These are phyloP conservation scores for Zychaea mexicana DNA, from an alignment of 371 early-diverging fungal genomes.

Conservation along the genomic window DNA sequence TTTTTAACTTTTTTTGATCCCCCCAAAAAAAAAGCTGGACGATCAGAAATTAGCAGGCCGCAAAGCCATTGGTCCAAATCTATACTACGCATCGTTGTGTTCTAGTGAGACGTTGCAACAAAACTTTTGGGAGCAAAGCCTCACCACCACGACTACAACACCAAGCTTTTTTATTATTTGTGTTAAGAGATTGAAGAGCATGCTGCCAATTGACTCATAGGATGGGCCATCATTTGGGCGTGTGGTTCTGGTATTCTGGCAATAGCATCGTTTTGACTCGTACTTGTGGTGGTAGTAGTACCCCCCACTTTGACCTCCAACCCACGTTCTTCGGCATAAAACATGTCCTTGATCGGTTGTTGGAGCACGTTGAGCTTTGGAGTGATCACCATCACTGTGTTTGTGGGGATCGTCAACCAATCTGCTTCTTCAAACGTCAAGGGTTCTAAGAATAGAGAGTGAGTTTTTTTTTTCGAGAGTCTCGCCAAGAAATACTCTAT, in stretches of 20 bases:
- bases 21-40: neutral
- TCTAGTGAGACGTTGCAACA: neutral
- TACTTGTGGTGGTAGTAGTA: constrained; percentile 32
- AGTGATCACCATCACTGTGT: constrained; percentile 77
- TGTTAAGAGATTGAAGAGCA: no score
- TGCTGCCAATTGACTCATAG: neutral
- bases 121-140: neutral
- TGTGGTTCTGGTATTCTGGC: constrained; percentile 50
- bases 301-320: constrained; percentile 37
- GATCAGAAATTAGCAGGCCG: neutral
- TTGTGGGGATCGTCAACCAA: constrained; percentile 83
- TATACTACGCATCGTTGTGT: neutral
- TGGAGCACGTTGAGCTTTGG: constrained; percentile 75
- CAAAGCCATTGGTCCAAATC: neutral
- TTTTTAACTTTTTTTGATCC: neutral
- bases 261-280: constrained; percentile 31
- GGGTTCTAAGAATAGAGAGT: constrained; percentile 57
- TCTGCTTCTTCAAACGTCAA: constrained; percentile 84
- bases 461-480: neutral
- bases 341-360: constrained; percentile 77
- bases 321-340: constrained; percentile 53
- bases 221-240: constrained; percentile 31
- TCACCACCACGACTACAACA: no score
- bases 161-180: no score
- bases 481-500: neutral